Percentiles rank a stretch among this genome's conserved stretches.
Conservation (phyloP, 140 eudicot genomes). For the Erigeron philadelphicus region DNA sequence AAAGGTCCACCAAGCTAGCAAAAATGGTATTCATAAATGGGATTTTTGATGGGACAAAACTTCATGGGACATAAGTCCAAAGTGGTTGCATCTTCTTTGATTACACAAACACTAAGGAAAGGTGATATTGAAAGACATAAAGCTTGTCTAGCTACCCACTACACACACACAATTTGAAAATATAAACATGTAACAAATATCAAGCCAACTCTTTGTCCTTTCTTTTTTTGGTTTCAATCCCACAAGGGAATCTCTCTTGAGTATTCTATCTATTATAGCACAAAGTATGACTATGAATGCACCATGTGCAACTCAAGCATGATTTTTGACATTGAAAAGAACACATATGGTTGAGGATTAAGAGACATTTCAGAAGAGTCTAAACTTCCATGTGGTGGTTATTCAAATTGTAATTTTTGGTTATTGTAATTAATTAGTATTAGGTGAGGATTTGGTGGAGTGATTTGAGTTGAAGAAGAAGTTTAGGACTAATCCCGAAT, state of each 20-base stretch:
- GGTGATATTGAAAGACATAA: constrained; percentile 39
- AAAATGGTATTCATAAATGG: constrained; percentile 19
- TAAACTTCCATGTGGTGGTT: constrained; percentile 46
- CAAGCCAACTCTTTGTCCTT: constrained; percentile 29
- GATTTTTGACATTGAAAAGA: constrained; percentile 26
- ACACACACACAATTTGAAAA: constrained; percentile 25
- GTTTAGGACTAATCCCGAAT: constrained; percentile 20
- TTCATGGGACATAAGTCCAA: constrained; percentile 38
- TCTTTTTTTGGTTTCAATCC: constrained; percentile 21
- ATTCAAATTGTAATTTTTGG: constrained; percentile 29
- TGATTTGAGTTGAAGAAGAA: constrained; percentile 24
- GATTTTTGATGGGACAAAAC: constrained; percentile 30
- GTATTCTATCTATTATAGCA: constrained; percentile 16
- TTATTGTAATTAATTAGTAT: constrained; percentile 33
- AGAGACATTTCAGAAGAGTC: constrained; percentile 31
- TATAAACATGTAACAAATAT: constrained; percentile 26
- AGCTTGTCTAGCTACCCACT: constrained; percentile 40
- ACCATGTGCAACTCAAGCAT: constrained; percentile 29
- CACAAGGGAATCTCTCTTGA: constrained; percentile 26
- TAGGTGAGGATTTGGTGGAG: constrained; percentile 72
- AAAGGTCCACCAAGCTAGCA: constrained; percentile 27
- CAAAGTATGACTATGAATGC: constrained; percentile 24
- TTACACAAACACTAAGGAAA: constrained; percentile 39
- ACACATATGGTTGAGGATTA: constrained; percentile 32
- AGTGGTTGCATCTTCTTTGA: constrained; percentile 41